Evolutionary conservation across 257 asterid genomes (phyloP).

Genomic region (Solanum corneliomulleri): DNA sequence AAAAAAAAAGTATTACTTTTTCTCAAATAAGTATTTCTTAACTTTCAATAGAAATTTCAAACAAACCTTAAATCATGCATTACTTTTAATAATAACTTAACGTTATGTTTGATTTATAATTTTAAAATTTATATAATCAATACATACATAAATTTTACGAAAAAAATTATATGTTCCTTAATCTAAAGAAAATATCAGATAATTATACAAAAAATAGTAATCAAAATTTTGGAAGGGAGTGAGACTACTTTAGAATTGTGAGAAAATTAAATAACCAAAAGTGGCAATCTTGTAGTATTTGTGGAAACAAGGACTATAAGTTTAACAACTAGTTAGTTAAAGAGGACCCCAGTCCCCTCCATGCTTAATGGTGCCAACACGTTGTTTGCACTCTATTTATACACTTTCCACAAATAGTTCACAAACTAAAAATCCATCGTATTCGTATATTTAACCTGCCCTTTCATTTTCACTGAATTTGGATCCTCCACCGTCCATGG

Average conservation of each 20-base stretch:
- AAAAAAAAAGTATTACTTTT: no score
- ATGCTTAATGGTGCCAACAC: not conserved
- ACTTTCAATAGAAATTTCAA: no score
- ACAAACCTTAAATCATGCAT: no score
- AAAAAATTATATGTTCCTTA: no score
- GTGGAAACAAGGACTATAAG: not conserved
- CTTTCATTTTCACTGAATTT: not conserved
- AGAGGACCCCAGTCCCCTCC: not conserved
- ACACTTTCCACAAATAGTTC: not conserved
- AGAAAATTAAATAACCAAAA: not conserved
- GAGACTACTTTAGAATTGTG: not conserved
- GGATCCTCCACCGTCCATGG: constrained; percentile 33
- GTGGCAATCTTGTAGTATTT: not conserved
- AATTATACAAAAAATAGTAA: not conserved
- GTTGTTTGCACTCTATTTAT: not conserved
- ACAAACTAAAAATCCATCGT: not conserved
- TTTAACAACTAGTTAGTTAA: not conserved
- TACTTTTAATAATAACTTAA: no score
- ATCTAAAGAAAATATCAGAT: not conserved
- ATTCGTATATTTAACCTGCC: not conserved
- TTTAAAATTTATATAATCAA: no score
- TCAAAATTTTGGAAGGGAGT: not conserved
- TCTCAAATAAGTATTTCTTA: no score
- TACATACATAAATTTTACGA: no score
- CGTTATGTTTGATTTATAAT: no score